Evolutionary conservation across 768 basidiomycete species (phyloP), one percentile per base, ranked within the genome.

Genomic region (Leccinellum albellum): DNA sequence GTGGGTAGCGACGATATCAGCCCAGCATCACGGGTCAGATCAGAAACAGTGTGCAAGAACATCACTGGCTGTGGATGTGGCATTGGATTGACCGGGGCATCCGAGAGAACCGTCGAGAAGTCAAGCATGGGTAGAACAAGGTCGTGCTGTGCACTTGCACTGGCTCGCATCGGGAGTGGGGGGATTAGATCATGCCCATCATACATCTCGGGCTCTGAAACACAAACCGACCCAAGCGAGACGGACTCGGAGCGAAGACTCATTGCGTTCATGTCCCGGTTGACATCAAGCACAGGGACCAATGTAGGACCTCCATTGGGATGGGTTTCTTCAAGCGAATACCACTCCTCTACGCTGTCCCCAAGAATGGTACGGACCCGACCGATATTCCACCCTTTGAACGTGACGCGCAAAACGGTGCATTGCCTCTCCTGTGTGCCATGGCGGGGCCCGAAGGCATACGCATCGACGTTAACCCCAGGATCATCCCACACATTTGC

Each of bases 81-180:
- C 0, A 58, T 44, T 57, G 48, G 28, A 29, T 54, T 54, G 37
- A 52, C 37, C 20, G 47, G 28, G 8, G 55, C 51, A 8, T 51
- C 54, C 14, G 61, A 42, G 26, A 79, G 81, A 8, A 77, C 71
- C 6, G 84, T 79, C 0, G 88, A 87, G 60, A 89, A 80, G 67
- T 91, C 88, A 52, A 91, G 78, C 1, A 83, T 88, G 5, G 91
- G 90, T n/a, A 92, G 73, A 12, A 93, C 71, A 56, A 94, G 82
- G 3, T 89, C 88, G 20, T 81, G 75, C 3, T 87, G 75, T 12
- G 86, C 82, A 64, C 89, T 86, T 23, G 63, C 65, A 23, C 79
- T 73, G 24, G 55, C 53, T 6, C 65, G 59, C 48, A 64, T 58
- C 9, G 59, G 58, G 2, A 59, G 53, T 10, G 35, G 33, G 44